Evolutionary conservation across 73 alveolate species (phyloP), one percentile per base, ranked within the genome.

Genomic region (Symbiodinium pilosum): DNA sequence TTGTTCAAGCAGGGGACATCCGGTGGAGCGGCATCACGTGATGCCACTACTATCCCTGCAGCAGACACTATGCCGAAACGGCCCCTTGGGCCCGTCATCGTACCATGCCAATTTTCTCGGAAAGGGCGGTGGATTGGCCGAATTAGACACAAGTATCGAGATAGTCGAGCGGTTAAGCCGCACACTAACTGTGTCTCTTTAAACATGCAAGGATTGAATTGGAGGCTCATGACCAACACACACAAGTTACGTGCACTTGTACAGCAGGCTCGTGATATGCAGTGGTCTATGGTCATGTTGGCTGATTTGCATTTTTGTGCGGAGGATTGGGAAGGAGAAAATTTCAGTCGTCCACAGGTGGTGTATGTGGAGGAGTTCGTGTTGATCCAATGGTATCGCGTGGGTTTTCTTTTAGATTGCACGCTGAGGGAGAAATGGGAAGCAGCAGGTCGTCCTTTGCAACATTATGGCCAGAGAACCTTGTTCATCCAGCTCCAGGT

Each of bases 111-210:
- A 24, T 83, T 83, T 83, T 83, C 91, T 38, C 64, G 68, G 32
- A 40, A 52, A 16, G 91, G 91, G 7, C 91, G 91, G 44, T 83
- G 91, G 91, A 20, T 36, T 40, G 91, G 91, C 40, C 26, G 91
- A 83, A 83, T 83, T 41, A 32, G 91, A 18, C 32, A 39, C 43
- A 36, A 36, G 24, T 24, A 83, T 9, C 32, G 91, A 36, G 36
- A 59, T 83, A 39, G 68, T 18, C 64, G 91, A 42, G 39, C 9
- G 68, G 68, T 52, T 18, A 83, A 36, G 30, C 40, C 68, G 18
- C 54, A 30, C 30, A 16, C 7, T 20, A 16, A 40, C 12, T 24
- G 36, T 39, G 68, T 42, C 9, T 34, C 68, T 26, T 18, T 83
- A 20, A 83, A 83, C 24, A 83, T 68, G 21, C 91, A 83, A 39